Percentiles rank a stretch among this genome's conserved stretches.
These are phyloP conservation scores for Mucor plumbeus DNA, from an alignment of 371 early-diverging fungal species.

Conservation along the genomic window DNA sequence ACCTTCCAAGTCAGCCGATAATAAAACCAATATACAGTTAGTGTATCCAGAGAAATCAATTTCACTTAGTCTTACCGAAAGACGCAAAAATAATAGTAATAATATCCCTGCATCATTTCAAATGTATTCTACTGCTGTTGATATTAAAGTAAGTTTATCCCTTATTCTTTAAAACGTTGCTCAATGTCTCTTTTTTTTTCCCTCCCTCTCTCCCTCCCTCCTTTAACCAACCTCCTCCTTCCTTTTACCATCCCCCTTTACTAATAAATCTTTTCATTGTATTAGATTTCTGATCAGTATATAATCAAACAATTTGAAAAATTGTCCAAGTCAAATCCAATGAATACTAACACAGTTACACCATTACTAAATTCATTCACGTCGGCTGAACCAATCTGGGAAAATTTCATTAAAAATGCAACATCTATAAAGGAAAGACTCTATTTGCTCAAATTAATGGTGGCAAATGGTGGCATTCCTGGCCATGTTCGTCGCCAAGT, in stretches of 20 bases:
- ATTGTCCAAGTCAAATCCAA: not conserved
- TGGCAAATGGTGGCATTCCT: slow-evolving; percentile 66
- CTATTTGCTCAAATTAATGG: not conserved
- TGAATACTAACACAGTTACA: slow-evolving; percentile 4
- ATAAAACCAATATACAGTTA: not conserved
- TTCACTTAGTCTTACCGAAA: slow-evolving; percentile 15
- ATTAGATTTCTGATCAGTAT: slow-evolving; percentile 6
- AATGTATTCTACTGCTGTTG: not conserved
- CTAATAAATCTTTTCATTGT: not conserved
- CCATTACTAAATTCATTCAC: slow-evolving; percentile 1
- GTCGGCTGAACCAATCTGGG: slow-evolving; percentile 10
- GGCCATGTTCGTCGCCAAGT: slow-evolving; percentile 69
- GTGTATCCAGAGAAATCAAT: slow-evolving; percentile 24
- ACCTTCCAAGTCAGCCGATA: slow-evolving; percentile 19
- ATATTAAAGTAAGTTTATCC: slow-evolving; percentile 11
- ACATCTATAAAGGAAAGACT: not conserved
- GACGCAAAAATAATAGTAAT: slow-evolving; percentile 12
- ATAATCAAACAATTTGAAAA: not conserved
- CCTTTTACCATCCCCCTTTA: too few species aligned
- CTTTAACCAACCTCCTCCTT: too few species aligned
- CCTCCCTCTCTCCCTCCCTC: too few species aligned
- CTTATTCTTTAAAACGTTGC: not conserved
- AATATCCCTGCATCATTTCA: slow-evolving; percentile 18
- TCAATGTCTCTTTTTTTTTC: not conserved
- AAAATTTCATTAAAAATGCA: slow-evolving; percentile 12